Conservation (phyloP, 768 basidiomycete genomes). For the Xerocomellus dryophilus region DNA sequence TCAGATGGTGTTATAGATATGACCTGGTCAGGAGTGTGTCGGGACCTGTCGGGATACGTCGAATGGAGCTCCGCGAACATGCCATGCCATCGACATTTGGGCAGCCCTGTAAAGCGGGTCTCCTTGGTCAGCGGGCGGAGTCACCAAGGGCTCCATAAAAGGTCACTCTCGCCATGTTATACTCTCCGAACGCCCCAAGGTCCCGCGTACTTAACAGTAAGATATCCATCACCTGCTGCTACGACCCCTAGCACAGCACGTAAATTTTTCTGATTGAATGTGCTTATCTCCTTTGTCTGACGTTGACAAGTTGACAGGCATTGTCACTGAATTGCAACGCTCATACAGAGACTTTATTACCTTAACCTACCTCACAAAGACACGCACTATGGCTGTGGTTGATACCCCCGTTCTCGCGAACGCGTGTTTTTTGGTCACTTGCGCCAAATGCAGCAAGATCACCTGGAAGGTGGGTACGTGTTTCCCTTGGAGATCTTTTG, state of each 20-base stretch:
- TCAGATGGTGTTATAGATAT: conserved; percentile 4
- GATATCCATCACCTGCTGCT: conserved; percentile 12
- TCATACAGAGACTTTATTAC: conserved; percentile 31
- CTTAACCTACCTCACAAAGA: conserved; percentile 29
- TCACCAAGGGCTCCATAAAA: neutral
- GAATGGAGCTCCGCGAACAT: conserved; percentile 8
- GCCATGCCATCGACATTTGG: neutral
- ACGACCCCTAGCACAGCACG: neutral
- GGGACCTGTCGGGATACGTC: neutral
- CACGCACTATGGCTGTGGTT: conserved; percentile 21
- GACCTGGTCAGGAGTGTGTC: neutral
- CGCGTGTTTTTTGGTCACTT: conserved; percentile 55
- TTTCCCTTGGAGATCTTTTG: conserved; percentile 27
- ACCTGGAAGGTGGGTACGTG: conserved; percentile 63
- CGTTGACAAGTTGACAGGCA: conserved; percentile 5
- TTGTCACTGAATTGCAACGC: conserved; percentile 7
- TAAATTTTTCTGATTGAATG: neutral
- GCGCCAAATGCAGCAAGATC: conserved; percentile 60
- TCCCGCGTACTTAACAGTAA: conserved; percentile 5
- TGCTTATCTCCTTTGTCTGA: conserved; percentile 1
- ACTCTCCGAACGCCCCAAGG: neutral
- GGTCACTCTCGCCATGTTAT: neutral
- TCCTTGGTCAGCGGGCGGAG: neutral
- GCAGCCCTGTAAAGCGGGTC: neutral
- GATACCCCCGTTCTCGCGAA: conserved; percentile 41